Evolutionary conservation across 257 asterid species (phyloP), one percentile per base, ranked within the genome.

Genomic region (Solanum verrucosum): DNA sequence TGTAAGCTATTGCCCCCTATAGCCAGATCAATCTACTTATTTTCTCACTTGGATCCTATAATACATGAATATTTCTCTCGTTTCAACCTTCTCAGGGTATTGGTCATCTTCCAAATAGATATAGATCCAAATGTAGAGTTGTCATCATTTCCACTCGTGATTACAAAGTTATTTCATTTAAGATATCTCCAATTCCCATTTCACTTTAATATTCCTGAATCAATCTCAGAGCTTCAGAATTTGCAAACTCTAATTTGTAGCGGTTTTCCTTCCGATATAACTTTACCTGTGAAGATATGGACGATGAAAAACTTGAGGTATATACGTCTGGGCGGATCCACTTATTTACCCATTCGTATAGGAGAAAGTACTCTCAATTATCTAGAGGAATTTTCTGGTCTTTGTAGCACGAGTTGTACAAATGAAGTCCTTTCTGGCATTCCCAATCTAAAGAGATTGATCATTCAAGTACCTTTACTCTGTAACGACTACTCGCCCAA

Each of bases 381-480:
- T 42, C 21, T 71, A 15, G 40, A 31, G 40, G 40, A 70, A 14
- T 16, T 31, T 29, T 29, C 40, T 70, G 0, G 2, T 1, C 77
- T 31, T 5, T 13, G 75, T 68, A 12, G 0, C 37, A 6, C 12
- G 23, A 68, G 23, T 29, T 68, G 75, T 68, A 29, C 37, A 68
- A 70, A 29, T 5, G 38, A 70, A 6, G 35, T 70, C 2, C 29
- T 70, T 29, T 70, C 75, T 14, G 9, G 10, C 23, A 14, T 70
- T 70, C 75, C 38, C 5, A 70, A 70, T 70, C 23, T 70, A 29
- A 70, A 29, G 23, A 70, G 23, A 70, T 70, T 70, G 75, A 29
- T 70, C 0, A 0, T 70, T 29, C 0, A 3, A 5, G 0, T 1
- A 25, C 8, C 27, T 63, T 1, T 4, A 0, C 0, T n/a, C 31